phyloP scores from a whole-genome alignment of 805 yeast genomes.

The Saturnispora diversa region DNA sequence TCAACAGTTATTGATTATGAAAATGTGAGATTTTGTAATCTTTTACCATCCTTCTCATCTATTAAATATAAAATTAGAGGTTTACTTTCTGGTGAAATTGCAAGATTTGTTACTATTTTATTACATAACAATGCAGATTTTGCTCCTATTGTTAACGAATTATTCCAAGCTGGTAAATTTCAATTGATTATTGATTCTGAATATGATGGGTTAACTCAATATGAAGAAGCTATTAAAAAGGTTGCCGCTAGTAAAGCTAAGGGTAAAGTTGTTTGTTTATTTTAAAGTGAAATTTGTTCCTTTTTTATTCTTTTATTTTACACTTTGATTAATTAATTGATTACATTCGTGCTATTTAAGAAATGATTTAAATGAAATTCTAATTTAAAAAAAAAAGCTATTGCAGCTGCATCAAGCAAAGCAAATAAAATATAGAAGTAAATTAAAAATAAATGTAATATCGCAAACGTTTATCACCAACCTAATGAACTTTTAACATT shows the following conservation, averaged over 20 bases:
- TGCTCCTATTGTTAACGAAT: constrained; percentile 31
- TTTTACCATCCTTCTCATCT: constrained; percentile 20
- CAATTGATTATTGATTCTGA: constrained; percentile 47
- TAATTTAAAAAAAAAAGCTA: neutral
- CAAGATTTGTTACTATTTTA: constrained; percentile 7
- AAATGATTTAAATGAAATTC: too few relatives aligned
- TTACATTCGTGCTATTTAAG: neutral
- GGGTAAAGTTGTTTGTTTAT: constrained; percentile 53
- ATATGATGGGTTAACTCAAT: constrained; percentile 39
- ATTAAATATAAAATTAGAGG: constrained; percentile 12
- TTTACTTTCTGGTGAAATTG: constrained; percentile 16
- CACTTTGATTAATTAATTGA: too few relatives aligned
- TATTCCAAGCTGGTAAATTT: constrained; percentile 39
- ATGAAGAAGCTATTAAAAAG: constrained; percentile 41
- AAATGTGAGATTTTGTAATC: constrained; percentile 20
- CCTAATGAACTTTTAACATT: constrained; percentile 66
- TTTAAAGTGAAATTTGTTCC: neutral
- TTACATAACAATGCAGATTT: constrained; percentile 13
- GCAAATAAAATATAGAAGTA: constrained; percentile 2
- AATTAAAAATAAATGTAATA: neutral
- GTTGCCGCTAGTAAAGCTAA: constrained; percentile 41
- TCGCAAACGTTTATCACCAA: constrained; percentile 42
- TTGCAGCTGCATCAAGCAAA: too few relatives aligned
- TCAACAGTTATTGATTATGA: constrained; percentile 37
- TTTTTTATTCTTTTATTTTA: neutral